phyloP scores from a whole-genome alignment of 2,329 filamentous ascomycete genomes.

The Alternaria alternata region DNA sequence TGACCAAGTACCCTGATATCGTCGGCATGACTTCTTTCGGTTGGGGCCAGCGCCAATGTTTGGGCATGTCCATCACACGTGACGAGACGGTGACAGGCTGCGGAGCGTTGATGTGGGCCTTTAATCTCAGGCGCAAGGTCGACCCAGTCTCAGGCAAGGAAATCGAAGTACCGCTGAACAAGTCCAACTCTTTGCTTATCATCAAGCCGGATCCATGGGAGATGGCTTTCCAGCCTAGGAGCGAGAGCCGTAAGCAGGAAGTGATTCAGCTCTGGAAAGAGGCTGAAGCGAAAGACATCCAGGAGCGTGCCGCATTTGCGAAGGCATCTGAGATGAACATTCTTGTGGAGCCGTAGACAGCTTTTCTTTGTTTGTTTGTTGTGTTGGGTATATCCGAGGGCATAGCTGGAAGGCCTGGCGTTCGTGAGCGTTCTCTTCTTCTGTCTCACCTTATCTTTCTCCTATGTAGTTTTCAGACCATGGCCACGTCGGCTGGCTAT shows the following conservation, averaged over 20 bases:
- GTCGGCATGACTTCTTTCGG: conserved; percentile 72
- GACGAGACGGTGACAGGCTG: conserved; percentile 62
- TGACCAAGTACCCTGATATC: conserved; percentile 69
- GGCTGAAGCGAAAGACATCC: conserved; percentile 48
- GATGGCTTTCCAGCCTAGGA: conserved; percentile 63
- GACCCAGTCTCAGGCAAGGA: conserved; percentile 53
- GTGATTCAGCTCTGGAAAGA: conserved; percentile 45
- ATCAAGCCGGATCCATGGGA: conserved; percentile 65
- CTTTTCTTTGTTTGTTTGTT: background rate
- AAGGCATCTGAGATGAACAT: conserved; percentile 32
- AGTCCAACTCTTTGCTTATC: conserved; percentile 65
- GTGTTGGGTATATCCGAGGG: conserved; percentile 1
- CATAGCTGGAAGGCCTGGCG: conserved; percentile 7
- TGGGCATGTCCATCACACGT: conserved; percentile 69
- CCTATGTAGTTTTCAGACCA: background rate
- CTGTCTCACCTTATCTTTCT: background rate
- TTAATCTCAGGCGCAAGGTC: conserved; percentile 59
- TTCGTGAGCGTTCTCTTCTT: conserved; percentile 3
- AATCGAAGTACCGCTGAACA: conserved; percentile 57
- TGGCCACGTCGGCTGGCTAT: background rate
- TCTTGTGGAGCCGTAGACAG: conserved; percentile 8
- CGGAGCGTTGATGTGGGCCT: conserved; percentile 59
- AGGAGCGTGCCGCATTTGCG: conserved; percentile 48
- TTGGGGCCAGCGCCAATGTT: conserved; percentile 69
- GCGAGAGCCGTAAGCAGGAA: conserved; percentile 47